phyloP scores from a whole-genome alignment of 768 basidiomycete genomes.

The Termitomyces eurrhizus region DNA sequence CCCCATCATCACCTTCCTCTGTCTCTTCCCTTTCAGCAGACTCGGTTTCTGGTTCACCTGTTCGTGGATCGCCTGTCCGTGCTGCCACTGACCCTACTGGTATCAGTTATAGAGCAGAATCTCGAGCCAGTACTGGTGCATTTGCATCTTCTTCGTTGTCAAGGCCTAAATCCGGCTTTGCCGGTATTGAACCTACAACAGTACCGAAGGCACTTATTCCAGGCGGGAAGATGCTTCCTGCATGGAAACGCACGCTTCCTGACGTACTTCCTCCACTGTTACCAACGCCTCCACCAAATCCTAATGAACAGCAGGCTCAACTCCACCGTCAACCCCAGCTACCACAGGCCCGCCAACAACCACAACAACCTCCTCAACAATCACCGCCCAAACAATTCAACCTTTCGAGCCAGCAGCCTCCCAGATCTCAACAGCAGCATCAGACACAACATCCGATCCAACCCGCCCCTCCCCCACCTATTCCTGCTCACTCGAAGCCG shows the following conservation, averaged over 20 bases:
- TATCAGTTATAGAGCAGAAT: neutral
- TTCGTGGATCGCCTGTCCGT: slow-evolving; percentile 8
- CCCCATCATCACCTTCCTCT: slow-evolving; percentile 9
- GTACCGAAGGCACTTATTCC: slow-evolving; percentile 8
- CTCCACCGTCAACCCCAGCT: slow-evolving; percentile 5
- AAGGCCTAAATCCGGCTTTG: slow-evolving; percentile 11
- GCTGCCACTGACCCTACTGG: neutral
- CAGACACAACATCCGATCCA: neutral
- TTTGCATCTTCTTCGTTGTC: slow-evolving; percentile 7
- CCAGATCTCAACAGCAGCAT: neutral
- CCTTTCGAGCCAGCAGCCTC: slow-evolving; percentile 2
- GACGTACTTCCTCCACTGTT: slow-evolving; percentile 24
- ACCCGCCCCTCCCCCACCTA: slow-evolving; percentile 12
- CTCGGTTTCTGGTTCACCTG: slow-evolving; percentile 9
- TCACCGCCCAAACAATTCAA: neutral
- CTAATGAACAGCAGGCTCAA: slow-evolving; percentile 11
- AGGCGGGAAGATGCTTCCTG: slow-evolving; percentile 32
- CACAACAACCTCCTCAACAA: slow-evolving; percentile 12
- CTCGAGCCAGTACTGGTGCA: neutral
- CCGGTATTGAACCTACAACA: neutral
- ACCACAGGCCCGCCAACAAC: slow-evolving; percentile 13
- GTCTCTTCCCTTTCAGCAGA: slow-evolving; percentile 5
- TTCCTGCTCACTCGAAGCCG: slow-evolving; percentile 15
- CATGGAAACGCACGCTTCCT: slow-evolving; percentile 37
- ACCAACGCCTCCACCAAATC: slow-evolving; percentile 20